These are phyloP conservation scores for Pseudovirgaria hyperparasitica DNA, from an alignment of 2,329 filamentous ascomycete genomes.

Conservation along the genomic window DNA sequence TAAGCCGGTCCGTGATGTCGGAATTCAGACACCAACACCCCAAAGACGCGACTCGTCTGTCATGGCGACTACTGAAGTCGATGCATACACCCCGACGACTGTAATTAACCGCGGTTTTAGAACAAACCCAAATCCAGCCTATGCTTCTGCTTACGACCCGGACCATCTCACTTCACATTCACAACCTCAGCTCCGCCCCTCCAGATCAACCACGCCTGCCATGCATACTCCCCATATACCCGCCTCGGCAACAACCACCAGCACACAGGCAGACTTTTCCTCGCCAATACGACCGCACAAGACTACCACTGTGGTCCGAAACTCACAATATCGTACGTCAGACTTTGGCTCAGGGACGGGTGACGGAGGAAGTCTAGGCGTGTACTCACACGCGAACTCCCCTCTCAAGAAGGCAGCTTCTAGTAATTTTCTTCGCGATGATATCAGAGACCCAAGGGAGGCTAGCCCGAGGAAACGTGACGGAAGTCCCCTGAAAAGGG, in stretches of 20 bases:
- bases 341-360: slow-evolving; percentile 25
- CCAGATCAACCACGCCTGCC: slow-evolving; percentile 15
- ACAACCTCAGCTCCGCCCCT: too few species aligned
- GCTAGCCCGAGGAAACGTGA: slow-evolving; percentile 23
- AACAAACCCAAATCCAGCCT: slow-evolving; percentile 74
- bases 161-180: slow-evolving; percentile 36
- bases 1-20: slow-evolving; percentile 63
- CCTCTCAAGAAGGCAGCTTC: slow-evolving; percentile 69
- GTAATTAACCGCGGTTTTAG: slow-evolving; percentile 64
- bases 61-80: slow-evolving; percentile 37
- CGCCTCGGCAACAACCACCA: slow-evolving; percentile 23
- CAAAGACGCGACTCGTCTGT: slow-evolving; percentile 23
- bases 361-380: slow-evolving; percentile 67
- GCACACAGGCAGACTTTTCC: slow-evolving; percentile 26
- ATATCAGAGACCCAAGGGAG: slow-evolving; percentile 11
- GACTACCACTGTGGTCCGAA: slow-evolving; percentile 27
- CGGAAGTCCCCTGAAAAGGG: slow-evolving; percentile 32
- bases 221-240: too few species aligned
- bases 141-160: slow-evolving; percentile 58
- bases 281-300: slow-evolving; percentile 34
- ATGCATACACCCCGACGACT: slow-evolving; percentile 48
- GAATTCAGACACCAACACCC: slow-evolving; percentile 54
- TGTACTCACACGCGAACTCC: slow-evolving; percentile 68
- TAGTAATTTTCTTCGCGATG: slow-evolving; percentile 35
- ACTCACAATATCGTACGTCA: slow-evolving; percentile 37